Conservation (phyloP, 148 eudicot genomes). For the Gaultheria prostrata region DNA sequence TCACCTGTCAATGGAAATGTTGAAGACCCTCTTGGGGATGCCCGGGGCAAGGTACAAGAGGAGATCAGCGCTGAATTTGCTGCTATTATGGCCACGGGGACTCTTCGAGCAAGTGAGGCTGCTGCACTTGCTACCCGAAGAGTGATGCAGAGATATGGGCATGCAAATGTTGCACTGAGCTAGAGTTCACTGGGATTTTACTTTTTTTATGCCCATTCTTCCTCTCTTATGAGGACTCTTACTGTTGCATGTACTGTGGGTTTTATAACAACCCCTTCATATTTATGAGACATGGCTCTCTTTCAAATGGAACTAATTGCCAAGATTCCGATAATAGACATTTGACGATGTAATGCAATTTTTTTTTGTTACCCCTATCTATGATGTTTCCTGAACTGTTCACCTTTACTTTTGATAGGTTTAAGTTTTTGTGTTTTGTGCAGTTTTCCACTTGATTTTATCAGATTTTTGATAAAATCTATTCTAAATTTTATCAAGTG, state of each 20-base stretch:
- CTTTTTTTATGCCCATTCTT: neutral
- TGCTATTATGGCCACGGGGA: constrained; percentile 81
- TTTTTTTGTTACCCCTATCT: neutral
- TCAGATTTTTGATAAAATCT: too few species aligned
- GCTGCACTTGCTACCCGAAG: constrained; percentile 85
- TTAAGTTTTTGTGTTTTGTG: too few species aligned
- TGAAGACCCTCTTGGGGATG: constrained; percentile 67
- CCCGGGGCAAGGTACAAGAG: constrained; percentile 80
- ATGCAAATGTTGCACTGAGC: constrained; percentile 44
- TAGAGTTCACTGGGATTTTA: constrained; percentile 14
- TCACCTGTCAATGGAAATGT: constrained; percentile 19
- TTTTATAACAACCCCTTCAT: neutral
- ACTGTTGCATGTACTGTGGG: neutral
- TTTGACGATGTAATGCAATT: neutral
- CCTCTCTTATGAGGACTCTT: neutral
- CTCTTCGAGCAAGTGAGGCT: constrained; percentile 88
- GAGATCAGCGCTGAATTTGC: constrained; percentile 79
- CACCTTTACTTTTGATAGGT: too few species aligned
- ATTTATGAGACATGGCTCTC: neutral
- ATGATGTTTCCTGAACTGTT: neutral
- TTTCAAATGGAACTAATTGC: neutral
- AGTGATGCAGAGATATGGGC: constrained; percentile 84
- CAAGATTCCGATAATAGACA: neutral
- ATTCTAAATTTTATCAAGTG: too few species aligned
- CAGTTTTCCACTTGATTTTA: too few species aligned